phyloP scores from a whole-genome alignment of 331 rosid species.

The Ulmus americana region DNA sequence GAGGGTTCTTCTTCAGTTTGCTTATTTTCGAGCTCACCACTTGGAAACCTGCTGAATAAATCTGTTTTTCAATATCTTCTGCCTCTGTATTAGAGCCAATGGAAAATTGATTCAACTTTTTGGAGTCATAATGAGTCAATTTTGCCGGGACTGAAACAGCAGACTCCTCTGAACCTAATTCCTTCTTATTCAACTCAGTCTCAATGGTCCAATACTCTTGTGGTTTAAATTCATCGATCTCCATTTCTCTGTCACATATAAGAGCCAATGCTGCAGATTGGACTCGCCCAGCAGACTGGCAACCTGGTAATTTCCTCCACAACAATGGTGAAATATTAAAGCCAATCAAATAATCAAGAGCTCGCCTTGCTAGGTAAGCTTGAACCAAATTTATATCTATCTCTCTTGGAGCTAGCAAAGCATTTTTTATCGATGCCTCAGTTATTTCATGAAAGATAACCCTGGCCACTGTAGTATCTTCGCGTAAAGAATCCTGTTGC shows the following conservation, averaged over 20 bases:
- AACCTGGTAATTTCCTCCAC: conserved; percentile 97
- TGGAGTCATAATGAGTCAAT: conserved; percentile 63
- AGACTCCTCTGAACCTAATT: conserved; percentile 24
- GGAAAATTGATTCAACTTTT: conserved; percentile 69
- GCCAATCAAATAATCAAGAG: conserved; percentile 97
- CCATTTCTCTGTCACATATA: conserved; percentile 88
- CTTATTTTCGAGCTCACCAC: conserved; percentile 49
- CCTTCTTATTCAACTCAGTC: conserved; percentile 40
- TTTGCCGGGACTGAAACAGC: conserved; percentile 44
- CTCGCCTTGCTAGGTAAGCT: conserved; percentile 93
- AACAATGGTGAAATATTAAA: conserved; percentile 87
- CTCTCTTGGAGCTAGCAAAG: conserved; percentile 70
- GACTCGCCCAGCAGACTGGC: conserved; percentile 97
- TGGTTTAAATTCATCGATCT: conserved; percentile 72
- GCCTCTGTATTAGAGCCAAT: conserved; percentile 59
- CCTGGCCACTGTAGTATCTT: conserved; percentile 55
- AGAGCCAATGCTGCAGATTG: conserved; percentile 96
- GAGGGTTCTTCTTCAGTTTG: conserved; percentile 72
- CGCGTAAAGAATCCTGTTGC: conserved; percentile 72
- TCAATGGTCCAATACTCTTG: conserved; percentile 74
- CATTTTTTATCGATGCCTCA: conserved; percentile 69
- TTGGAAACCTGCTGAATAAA: conserved; percentile 44
- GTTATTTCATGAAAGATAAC: conserved; percentile 95
- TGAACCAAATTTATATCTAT: conserved; percentile 81
- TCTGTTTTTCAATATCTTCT: conserved; percentile 38